A percentile compares a stretch with the other conserved stretches of the same genome.
These are phyloP conservation scores for Salvia hispanica DNA, from an alignment of 257 asterid species.

Conservation along the genomic window DNA sequence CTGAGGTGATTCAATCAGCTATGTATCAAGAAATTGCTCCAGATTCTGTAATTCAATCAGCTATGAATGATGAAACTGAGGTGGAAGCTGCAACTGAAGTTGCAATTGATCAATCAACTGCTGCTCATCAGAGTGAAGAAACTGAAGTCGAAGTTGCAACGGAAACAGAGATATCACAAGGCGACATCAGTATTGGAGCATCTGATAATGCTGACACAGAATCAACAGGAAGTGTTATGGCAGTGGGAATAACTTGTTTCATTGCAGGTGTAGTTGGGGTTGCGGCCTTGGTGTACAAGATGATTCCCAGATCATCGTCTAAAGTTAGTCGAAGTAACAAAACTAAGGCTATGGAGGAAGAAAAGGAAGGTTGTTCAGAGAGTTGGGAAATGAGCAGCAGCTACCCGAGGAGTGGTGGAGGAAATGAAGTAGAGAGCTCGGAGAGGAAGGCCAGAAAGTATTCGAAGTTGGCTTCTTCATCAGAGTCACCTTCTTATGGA, in stretches of 20 bases:
- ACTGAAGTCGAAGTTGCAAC: conserved; percentile 21
- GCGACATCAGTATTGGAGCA: conserved; percentile 5
- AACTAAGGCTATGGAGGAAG: conserved; percentile 21
- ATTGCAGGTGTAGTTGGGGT: conserved; percentile 40
- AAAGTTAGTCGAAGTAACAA: neutral
- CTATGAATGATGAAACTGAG: conserved; percentile 28
- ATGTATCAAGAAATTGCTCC: neutral
- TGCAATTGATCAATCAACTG: conserved; percentile 16
- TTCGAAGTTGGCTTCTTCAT: conserved; percentile 52
- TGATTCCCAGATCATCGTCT: conserved; percentile 1
- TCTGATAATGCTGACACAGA: neutral
- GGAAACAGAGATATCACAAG: conserved; percentile 15
- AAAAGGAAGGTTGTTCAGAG: conserved; percentile 34
- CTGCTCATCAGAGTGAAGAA: conserved; percentile 23
- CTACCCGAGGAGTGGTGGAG: conserved; percentile 30
- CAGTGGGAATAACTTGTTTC: conserved; percentile 15
- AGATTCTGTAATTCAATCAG: conserved; percentile 10
- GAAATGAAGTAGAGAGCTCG: conserved; percentile 54
- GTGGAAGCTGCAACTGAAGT: neutral
- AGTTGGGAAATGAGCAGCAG: conserved; percentile 75
- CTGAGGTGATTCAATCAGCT: too few relatives aligned
- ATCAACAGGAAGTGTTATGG: conserved; percentile 17
- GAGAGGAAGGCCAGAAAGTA: conserved; percentile 40
- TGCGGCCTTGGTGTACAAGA: conserved; percentile 38
- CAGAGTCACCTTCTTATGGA: conserved; percentile 77